Percentiles rank a stretch among this genome's conserved stretches.
These are phyloP conservation scores for Linnemannia schmuckeri DNA, from an alignment of 192 early-diverging fungal genomes.

Conservation along the genomic window DNA sequence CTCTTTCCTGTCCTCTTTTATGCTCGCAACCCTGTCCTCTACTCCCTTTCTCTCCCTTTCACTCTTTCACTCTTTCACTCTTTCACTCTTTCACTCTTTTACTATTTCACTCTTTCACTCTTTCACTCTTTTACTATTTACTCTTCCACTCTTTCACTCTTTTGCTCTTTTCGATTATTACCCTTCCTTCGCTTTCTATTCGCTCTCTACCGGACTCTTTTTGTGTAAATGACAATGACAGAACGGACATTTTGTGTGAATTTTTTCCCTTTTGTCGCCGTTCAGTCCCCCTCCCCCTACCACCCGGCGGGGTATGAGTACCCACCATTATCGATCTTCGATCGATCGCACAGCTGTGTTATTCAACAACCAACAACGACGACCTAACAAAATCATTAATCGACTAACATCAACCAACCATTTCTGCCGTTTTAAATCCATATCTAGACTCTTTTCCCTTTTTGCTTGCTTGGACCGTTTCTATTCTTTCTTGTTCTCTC, in stretches of 20 bases:
- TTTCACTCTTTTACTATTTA: too few relatives aligned
- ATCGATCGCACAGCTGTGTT: conserved; percentile 1
- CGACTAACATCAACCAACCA: background rate
- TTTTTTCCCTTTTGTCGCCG: background rate
- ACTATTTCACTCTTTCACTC: too few relatives aligned
- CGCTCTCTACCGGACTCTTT: background rate
- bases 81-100: too few relatives aligned
- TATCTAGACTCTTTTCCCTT: background rate
- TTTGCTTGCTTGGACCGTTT: background rate
- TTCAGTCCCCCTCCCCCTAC: background rate
- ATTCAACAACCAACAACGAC: background rate
- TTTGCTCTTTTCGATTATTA: background rate
- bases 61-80: too few relatives aligned
- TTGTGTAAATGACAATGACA: background rate
- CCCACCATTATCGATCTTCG: background rate
- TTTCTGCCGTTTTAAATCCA: conserved; percentile 1
- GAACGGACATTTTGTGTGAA: background rate
- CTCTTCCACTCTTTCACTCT: too few relatives aligned
- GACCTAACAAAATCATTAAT: background rate
- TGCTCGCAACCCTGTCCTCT: background rate
- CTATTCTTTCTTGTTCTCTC: background rate
- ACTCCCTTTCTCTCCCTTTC: background rate
- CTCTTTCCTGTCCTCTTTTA: background rate
- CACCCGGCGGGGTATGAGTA: background rate
- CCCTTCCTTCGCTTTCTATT: background rate